Conservation (phyloP, 2,329 filamentous ascomycete species). For the Aspergillus sp. region DNA sequence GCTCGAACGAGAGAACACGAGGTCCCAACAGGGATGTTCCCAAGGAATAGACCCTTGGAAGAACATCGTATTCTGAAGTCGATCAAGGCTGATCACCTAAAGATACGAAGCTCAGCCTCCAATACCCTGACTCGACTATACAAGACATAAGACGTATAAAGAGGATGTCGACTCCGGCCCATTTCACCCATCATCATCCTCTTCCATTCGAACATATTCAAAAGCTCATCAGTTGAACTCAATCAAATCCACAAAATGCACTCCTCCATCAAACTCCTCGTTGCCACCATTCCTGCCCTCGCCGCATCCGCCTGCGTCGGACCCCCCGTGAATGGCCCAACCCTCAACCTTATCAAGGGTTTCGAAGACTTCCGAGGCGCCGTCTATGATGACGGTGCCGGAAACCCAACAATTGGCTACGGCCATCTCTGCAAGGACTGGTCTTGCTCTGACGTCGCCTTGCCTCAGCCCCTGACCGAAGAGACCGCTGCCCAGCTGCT, state of each 20-base stretch:
- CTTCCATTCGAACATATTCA: too few relatives aligned
- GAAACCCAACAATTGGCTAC: slow-evolving; percentile 52
- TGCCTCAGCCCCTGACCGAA: slow-evolving; percentile 48
- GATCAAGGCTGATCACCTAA: not conserved
- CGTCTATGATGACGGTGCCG: slow-evolving; percentile 44
- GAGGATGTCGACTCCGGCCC: not conserved
- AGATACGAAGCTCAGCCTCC: not conserved
- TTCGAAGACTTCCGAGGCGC: slow-evolving; percentile 36
- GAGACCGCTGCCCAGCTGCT: slow-evolving; percentile 44
- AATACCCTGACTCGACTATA: not conserved
- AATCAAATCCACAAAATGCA: slow-evolving; percentile 4
- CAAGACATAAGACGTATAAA: not conserved
- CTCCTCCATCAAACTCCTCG: slow-evolving; percentile 2
- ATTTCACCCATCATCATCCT: not conserved
- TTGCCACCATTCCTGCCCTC: slow-evolving; percentile 1
- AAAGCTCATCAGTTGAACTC: not conserved
- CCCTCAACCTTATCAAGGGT: slow-evolving; percentile 37
- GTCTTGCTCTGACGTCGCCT: slow-evolving; percentile 48
- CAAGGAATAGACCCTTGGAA: not conserved
- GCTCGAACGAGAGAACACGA: not conserved
- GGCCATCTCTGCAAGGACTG: slow-evolving; percentile 49
- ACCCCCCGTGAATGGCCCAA: slow-evolving; percentile 34
- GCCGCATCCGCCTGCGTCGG: slow-evolving; percentile 16
- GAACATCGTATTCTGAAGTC: not conserved
- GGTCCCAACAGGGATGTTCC: not conserved